These are phyloP conservation scores for Neofusicoccum laricinum DNA, from an alignment of 2,329 filamentous ascomycete species.

Conservation along the genomic window DNA sequence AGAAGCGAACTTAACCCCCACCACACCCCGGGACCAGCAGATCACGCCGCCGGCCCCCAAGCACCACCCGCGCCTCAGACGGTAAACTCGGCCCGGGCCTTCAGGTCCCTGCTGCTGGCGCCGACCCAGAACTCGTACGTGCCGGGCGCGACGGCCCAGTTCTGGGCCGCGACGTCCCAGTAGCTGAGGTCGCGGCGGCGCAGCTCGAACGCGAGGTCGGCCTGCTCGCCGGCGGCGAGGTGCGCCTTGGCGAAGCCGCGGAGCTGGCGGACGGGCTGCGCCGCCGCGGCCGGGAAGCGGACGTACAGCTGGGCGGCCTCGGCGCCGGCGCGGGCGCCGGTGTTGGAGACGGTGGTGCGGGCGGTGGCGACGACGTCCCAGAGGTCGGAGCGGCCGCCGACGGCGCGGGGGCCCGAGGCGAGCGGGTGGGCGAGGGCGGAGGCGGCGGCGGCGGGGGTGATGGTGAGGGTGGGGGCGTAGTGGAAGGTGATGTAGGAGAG, in stretches of 20 bases:
- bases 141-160: conserved; percentile 19
- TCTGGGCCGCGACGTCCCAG: conserved; percentile 19
- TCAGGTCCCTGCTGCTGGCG: conserved; percentile 13
- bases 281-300: conserved; percentile 16
- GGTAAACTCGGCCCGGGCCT: neutral
- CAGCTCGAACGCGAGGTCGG: conserved; percentile 11
- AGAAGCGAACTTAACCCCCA: no score
- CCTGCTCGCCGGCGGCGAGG: conserved; percentile 16
- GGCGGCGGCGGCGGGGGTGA: conserved; percentile 29
- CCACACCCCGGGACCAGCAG: no score
- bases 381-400: conserved; percentile 14
- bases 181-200: conserved; percentile 20
- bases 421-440: conserved; percentile 6
- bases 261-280: conserved; percentile 17
- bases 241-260: conserved; percentile 20
- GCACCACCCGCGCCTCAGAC: no score
- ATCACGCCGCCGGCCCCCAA: no score
- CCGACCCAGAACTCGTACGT: conserved; percentile 16
- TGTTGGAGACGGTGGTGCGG: conserved; percentile 18
- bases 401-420: conserved; percentile 19
- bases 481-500: conserved; percentile 15
- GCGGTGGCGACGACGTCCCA: conserved; percentile 14
- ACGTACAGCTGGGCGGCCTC: conserved; percentile 22
- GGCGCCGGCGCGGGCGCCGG: conserved; percentile 17
- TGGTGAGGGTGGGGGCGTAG: conserved; percentile 21